Evolutionary conservation across 371 early-diverging fungal species (phyloP).

Genomic region (Mortierella sp.): DNA sequence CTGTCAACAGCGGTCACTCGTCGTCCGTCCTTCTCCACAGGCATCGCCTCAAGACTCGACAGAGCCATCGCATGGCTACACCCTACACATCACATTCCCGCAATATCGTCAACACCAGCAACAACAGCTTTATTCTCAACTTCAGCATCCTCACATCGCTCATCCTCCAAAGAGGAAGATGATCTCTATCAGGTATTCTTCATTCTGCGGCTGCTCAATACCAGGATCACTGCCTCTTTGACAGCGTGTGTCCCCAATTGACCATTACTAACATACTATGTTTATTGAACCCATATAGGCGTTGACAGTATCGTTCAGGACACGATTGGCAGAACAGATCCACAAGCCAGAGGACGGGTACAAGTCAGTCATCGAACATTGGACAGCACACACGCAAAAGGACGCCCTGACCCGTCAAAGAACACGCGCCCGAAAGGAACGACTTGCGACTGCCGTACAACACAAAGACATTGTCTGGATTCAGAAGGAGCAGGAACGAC

Average conservation of each 20-base stretch:
- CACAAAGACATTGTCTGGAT: constrained; percentile 53
- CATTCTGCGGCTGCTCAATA: not conserved
- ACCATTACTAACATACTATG: not conserved
- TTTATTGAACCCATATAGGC: constrained; percentile 16
- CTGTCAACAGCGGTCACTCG: constrained; percentile 23
- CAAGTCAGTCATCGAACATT: constrained; percentile 54
- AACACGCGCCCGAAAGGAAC: constrained; percentile 45
- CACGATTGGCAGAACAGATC: constrained; percentile 50
- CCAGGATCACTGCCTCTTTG: too few relatives aligned
- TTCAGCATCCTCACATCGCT: constrained; percentile 12
- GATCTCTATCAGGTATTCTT: constrained; percentile 51
- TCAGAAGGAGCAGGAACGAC: constrained; percentile 50
- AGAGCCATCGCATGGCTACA: constrained; percentile 32
- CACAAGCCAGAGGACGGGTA: constrained; percentile 53
- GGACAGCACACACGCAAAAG: constrained; percentile 49
- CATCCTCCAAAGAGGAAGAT: constrained; percentile 46
- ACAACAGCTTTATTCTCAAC: constrained; percentile 31
- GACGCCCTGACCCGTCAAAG: constrained; percentile 32
- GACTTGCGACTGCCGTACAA: constrained; percentile 34
- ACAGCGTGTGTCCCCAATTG: too few relatives aligned
- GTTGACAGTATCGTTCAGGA: constrained; percentile 51
- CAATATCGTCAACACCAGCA: constrained; percentile 10
- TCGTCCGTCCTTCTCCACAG: constrained; percentile 12
- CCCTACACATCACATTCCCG: not conserved
- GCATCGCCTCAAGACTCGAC: constrained; percentile 22